Base-by-base conservation (phyloP, 148 eudicot species). In the Oxyria digyna region DNA sequence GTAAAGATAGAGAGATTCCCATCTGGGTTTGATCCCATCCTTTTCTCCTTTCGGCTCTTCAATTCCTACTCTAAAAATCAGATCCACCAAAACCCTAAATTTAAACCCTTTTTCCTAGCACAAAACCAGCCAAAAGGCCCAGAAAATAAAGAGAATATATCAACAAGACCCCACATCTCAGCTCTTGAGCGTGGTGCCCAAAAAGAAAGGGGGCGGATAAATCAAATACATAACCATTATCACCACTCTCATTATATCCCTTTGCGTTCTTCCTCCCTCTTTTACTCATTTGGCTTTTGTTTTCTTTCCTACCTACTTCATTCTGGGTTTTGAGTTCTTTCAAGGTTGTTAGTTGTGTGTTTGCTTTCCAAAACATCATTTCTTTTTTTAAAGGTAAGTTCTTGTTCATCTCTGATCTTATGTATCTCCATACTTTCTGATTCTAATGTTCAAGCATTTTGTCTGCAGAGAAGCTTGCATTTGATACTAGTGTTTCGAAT, bases 131-230 rank as follows among this genome's bases (percentile, higher is more conserved):
- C 38, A 59, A 59, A 59, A 59, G 31, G 37, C 37, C 65, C 64
- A 59, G 64, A 59, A 59, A 59, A 59, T 3, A 59, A 20, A 59
- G 38, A 29, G 29, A 59, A 59, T 33, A 59, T 27, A 59, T 7
- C 7, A 15, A 12, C 37, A 27, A 59, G 65, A 59, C 65, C 65
- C 65, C 65, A 27, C 65, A 27, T 13, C 65, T 46, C 52, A 29
- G 38, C 65, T 59, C 65, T 59, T 29, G 37, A 59, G 65, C 65
- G 65, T 59, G 65, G 33, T 59, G 65, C 65, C 65, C 65, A 59
- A 59, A 57, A 29, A 33, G 29, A 27, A 27, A 31, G 63, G 63
- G 13, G 37, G 15, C 8, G 37, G 38, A 59, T 59, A 59, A 14
- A 59, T 59, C 65, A 59, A 59, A 15, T 59, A 59, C 37, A 27